Percentiles rank a stretch among this genome's conserved stretches.
Evolutionary conservation across 345 rosid genomes (phyloP).

Genomic region (Toxicodendron radicans): DNA sequence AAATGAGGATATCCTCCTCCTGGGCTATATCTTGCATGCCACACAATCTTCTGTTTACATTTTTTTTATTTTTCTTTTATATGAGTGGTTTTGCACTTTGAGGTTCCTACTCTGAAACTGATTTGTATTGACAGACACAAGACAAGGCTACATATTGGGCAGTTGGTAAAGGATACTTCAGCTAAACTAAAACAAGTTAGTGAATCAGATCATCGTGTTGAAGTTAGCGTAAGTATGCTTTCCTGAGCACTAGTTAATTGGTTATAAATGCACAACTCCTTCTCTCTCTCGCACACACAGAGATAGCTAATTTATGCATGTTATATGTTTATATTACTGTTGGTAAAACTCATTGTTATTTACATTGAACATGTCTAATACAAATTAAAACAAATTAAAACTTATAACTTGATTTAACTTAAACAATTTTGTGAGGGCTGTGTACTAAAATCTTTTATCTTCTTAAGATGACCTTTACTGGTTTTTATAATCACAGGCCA

Average conservation of each 20-base stretch:
- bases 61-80: neutral
- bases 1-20: neutral
- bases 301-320: neutral
- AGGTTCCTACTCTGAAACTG: constrained; percentile 11
- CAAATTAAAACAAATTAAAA: neutral
- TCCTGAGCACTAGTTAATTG: constrained; percentile 3
- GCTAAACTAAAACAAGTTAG: constrained; percentile 90
- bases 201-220: constrained; percentile 75
- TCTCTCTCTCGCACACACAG: neutral
- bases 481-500: constrained; percentile 45
- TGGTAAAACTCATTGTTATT: neutral
- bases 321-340: constrained; percentile 11
- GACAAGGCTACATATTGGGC: constrained; percentile 79
- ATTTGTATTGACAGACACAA: constrained; percentile 58
- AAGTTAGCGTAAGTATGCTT: constrained; percentile 58
- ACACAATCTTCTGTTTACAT: neutral
- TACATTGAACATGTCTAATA: too few relatives aligned
- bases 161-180: constrained; percentile 92
- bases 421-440: neutral
- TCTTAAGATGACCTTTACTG: constrained; percentile 3
- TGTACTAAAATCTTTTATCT: neutral
- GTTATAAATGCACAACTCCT: neutral
- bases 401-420: neutral
- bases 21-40: neutral
- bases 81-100: neutral